Evolutionary conservation across 805 yeast species (phyloP).

Genomic region (Metschnikowia matae): DNA sequence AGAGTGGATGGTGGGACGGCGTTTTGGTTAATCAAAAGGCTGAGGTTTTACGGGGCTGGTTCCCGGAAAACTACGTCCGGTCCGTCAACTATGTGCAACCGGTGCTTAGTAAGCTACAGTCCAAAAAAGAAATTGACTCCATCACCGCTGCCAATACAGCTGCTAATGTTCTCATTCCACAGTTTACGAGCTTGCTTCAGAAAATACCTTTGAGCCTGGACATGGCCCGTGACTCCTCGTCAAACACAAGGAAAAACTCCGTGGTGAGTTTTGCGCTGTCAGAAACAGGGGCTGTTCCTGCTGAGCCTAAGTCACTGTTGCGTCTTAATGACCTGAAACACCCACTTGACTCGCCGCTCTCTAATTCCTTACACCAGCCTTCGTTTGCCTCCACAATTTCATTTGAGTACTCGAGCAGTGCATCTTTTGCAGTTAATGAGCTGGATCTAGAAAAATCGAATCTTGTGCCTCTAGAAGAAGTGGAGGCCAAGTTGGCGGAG

Average conservation of each 20-base stretch:
- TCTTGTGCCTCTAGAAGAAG: constrained; percentile 24
- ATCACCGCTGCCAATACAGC: constrained; percentile 46
- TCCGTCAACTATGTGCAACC: constrained; percentile 43
- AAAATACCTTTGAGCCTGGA: constrained; percentile 28
- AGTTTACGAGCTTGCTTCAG: constrained; percentile 35
- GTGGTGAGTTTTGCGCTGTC: constrained; percentile 49
- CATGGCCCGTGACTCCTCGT: constrained; percentile 28
- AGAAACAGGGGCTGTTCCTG: constrained; percentile 29
- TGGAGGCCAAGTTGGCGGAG: constrained; percentile 25
- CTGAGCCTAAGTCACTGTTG: constrained; percentile 1
- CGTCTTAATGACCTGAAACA: constrained; percentile 3
- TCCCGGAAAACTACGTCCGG: constrained; percentile 63
- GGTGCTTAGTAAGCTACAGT: constrained; percentile 33
- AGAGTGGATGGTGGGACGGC: constrained; percentile 89
- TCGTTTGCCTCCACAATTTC: constrained; percentile 12
- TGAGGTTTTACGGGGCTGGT: constrained; percentile 70
- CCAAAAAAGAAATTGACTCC: constrained; percentile 39
- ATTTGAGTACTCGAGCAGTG: constrained; percentile 4
- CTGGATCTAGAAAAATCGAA: constrained; percentile 9
- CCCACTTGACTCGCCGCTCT: neutral
- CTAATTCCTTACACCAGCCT: constrained; percentile 6
- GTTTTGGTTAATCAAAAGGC: constrained; percentile 35
- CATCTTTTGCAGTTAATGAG: constrained; percentile 5
- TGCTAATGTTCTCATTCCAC: constrained; percentile 42
- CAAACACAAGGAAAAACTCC: constrained; percentile 44